These are phyloP conservation scores for Coniochaeta sp. DNA, from an alignment of 2,329 filamentous ascomycete genomes.

Conservation along the genomic window DNA sequence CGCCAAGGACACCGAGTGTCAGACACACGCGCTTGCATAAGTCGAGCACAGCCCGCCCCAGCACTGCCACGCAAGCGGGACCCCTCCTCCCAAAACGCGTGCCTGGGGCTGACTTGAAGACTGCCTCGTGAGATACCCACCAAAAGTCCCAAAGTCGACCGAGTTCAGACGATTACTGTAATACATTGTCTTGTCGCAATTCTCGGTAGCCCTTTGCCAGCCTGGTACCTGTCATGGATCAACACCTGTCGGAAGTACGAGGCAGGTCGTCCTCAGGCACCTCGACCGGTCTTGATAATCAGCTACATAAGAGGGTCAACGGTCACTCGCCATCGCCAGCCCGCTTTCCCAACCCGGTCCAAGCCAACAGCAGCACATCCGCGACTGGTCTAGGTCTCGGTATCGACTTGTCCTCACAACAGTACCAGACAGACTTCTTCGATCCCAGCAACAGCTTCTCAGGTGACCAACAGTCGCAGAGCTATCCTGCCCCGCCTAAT, in stretches of 20 bases:
- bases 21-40: background rate
- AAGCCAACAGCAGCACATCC: slow-evolving; percentile 17
- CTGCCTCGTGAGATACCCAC: slow-evolving; percentile 1
- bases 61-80: slow-evolving; percentile 1
- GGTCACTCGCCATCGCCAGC: slow-evolving; percentile 57
- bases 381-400: slow-evolving; percentile 50
- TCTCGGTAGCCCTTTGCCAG: background rate
- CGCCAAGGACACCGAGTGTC: background rate
- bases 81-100: background rate
- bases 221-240: slow-evolving; percentile 35
- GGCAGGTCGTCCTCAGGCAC: slow-evolving; percentile 54
- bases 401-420: slow-evolving; percentile 42
- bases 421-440: slow-evolving; percentile 37
- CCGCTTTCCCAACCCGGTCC: slow-evolving; percentile 44
- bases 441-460: slow-evolving; percentile 40
- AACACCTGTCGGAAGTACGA: slow-evolving; percentile 37
- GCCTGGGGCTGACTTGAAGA: slow-evolving; percentile 2
- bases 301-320: slow-evolving; percentile 57
- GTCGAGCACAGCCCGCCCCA: slow-evolving; percentile 1
- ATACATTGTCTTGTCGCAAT: background rate
- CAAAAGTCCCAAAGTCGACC: background rate
- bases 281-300: slow-evolving; percentile 29
- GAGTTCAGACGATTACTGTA: background rate
- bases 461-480: slow-evolving; percentile 38
- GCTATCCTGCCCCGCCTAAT: slow-evolving; percentile 25